A percentile compares a stretch with the other conserved stretches of the same genome.
phyloP scores from a whole-genome alignment of 169 alveolate species.

The Plasmodium falciparum region DNA sequence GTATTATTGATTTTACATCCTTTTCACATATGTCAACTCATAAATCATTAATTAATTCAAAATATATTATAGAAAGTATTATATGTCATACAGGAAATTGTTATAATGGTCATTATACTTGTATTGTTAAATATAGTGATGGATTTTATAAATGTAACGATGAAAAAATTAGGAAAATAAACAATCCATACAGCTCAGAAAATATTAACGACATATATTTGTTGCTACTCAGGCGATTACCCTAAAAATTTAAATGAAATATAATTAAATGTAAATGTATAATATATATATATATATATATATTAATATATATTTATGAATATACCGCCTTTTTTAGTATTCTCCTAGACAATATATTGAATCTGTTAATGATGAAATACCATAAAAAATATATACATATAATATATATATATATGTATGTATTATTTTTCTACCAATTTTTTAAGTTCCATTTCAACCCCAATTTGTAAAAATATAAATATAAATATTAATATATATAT shows the following conservation, averaged over 20 bases:
- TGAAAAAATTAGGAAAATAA: constrained; percentile 59
- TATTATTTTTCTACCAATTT: no score
- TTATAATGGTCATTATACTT: constrained; percentile 71
- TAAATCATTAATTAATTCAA: constrained; percentile 43
- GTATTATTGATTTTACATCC: constrained; percentile 58
- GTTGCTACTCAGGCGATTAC: constrained; percentile 35
- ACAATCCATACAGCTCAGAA: constrained; percentile 47
- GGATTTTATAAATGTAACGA: constrained; percentile 73
- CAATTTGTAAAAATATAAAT: no score
- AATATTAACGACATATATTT: constrained; percentile 66
- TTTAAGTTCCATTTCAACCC: no score
- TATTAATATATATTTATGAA: no score
- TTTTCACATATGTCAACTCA: constrained; percentile 54
- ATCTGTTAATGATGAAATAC: no score
- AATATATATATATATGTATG: no score
- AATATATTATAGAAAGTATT: constrained; percentile 71
- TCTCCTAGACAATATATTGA: no score
- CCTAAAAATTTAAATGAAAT: not conserved
- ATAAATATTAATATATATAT: no score
- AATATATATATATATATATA: no score
- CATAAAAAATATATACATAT: no score
- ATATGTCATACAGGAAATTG: constrained; percentile 72
- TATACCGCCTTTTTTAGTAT: no score
- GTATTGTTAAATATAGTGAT: constrained; percentile 61
- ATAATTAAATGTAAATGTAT: not conserved